Conservation (phyloP, 371 early-diverging fungal genomes). For the Mortierella sp. region DNA sequence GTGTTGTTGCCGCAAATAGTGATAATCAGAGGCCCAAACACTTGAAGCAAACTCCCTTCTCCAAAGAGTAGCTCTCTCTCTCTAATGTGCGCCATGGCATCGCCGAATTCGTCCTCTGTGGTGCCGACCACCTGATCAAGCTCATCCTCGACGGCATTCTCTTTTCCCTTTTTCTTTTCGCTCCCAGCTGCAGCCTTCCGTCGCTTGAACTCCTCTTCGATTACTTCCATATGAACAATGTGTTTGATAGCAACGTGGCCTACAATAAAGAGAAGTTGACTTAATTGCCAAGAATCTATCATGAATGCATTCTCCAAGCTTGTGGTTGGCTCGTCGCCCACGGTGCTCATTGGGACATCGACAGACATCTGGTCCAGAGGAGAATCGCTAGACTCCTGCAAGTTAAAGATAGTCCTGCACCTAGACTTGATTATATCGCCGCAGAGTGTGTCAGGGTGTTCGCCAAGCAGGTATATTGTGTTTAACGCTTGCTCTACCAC, state of each 20-base stretch:
- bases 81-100: conserved; percentile 85
- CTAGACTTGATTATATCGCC: conserved; percentile 78
- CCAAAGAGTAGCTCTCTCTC: conserved; percentile 93
- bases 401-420: conserved; percentile 59
- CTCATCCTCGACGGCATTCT: conserved; percentile 73
- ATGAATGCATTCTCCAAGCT: conserved; percentile 49
- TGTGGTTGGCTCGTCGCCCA: conserved; percentile 28
- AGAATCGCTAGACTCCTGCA: conserved; percentile 24
- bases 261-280: conserved; percentile 89
- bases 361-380: conserved; percentile 17
- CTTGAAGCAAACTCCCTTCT: conserved; percentile 76
- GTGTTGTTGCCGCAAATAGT: conserved; percentile 87
- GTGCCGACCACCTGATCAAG: conserved; percentile 93
- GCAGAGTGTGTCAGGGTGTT: conserved; percentile 88
- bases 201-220: conserved; percentile 91
- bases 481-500: conserved; percentile 94
- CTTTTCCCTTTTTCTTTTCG: conserved; percentile 51
- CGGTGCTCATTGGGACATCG: conserved; percentile 14
- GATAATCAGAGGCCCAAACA: conserved; percentile 86
- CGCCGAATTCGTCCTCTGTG: conserved; percentile 95
- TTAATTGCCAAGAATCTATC: conserved; percentile 75
- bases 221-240: conserved; percentile 92
- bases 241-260: conserved; percentile 97
- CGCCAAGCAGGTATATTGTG: conserved; percentile 87
- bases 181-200: conserved; percentile 61